Evolutionary conservation across 139 green algal species (phyloP), one percentile per base, ranked within the genome.

Genomic region (Pedinophyceae sp.): DNA sequence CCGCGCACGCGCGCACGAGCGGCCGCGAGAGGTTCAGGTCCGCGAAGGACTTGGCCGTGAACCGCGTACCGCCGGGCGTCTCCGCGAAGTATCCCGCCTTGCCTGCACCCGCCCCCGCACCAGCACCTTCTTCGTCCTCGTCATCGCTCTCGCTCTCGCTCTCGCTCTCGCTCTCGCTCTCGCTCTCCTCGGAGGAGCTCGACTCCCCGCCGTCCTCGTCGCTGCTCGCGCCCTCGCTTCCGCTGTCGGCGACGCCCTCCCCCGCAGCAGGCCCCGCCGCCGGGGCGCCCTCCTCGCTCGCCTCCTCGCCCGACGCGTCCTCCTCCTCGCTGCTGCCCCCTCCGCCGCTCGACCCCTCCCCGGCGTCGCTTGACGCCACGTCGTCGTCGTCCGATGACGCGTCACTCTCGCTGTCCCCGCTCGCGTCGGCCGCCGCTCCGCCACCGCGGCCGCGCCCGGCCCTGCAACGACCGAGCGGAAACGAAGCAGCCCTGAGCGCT

Each of bases 21-120:
- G 89, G 85, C 1, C 84, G 59, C 1, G 83, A 94, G 1, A 99
- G 66, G 60, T 93, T 74, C 13, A 99, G 76, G 54, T 93, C 84
- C 2, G 51, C 56, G 61, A 99, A 95, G 50, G 58, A 57, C 16
- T 41, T 23, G 1, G 80, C 82, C 1, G 22, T 66, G 68, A 89
- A 95, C 30, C 18, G 30, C 19, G 73, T 80, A 39, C 62, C 57
- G 3, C 56, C 56, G 0, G 78, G 70, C 3, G 75, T 69, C 30
- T 69, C 34, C 1, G 66, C 62, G 54, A 78, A 92, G 67, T n/a
- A 82, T 85, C 24, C 48, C 61, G 24, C 41, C 52, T 25, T 41
- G 49, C 43, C 6, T 57, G 29, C 38, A 51, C 41, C 58, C 51
- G 51, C 7, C 23, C 22, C 34, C 48, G 49, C 24, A 58, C 53